phyloP scores from a whole-genome alignment of 192 early-diverging fungal genomes.

The Fimicolochytrium jonesii region DNA sequence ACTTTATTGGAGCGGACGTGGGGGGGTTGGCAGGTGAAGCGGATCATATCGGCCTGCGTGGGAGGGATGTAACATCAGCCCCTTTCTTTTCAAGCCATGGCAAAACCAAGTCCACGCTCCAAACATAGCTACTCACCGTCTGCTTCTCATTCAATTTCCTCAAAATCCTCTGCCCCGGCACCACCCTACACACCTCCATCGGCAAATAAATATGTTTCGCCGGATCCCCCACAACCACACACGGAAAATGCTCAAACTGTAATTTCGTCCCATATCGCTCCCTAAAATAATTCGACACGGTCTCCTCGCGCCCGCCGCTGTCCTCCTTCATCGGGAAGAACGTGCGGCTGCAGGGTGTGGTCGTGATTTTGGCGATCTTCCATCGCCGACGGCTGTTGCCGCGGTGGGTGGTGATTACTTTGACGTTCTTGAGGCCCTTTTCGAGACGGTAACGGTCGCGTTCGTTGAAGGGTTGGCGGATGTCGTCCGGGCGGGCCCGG shows the following conservation, averaged over 20 bases:
- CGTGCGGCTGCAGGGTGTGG: slow-evolving; percentile 57
- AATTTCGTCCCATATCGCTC: slow-evolving; percentile 66
- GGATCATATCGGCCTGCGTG: slow-evolving; percentile 87
- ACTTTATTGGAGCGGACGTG: slow-evolving; percentile 79
- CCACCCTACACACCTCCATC: slow-evolving; percentile 85
- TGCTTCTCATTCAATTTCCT: slow-evolving; percentile 76
- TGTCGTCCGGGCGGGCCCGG: slow-evolving; percentile 41
- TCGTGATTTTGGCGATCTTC: slow-evolving; percentile 67
- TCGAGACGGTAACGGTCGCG: slow-evolving; percentile 46
- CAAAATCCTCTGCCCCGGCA: slow-evolving; percentile 75
- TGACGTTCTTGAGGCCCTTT: slow-evolving; percentile 42
- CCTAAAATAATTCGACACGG: slow-evolving; percentile 75
- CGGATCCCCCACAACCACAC: slow-evolving; percentile 62
- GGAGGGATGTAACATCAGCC: background rate
- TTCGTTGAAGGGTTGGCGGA: slow-evolving; percentile 40
- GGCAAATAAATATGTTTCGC: slow-evolving; percentile 71
- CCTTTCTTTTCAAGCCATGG: background rate
- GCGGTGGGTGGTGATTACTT: slow-evolving; percentile 48
- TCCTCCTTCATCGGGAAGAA: slow-evolving; percentile 55
- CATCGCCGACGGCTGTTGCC: slow-evolving; percentile 66
- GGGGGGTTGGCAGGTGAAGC: slow-evolving; percentile 81
- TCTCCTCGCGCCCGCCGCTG: slow-evolving; percentile 44
- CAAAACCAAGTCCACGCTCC: slow-evolving; percentile 3
- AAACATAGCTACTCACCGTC: slow-evolving; percentile 18
- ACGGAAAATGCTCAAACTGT: slow-evolving; percentile 73